These are phyloP conservation scores for Nelumbo lutea DNA, from an alignment of 164 flowering plant species.

Conservation along the genomic window DNA sequence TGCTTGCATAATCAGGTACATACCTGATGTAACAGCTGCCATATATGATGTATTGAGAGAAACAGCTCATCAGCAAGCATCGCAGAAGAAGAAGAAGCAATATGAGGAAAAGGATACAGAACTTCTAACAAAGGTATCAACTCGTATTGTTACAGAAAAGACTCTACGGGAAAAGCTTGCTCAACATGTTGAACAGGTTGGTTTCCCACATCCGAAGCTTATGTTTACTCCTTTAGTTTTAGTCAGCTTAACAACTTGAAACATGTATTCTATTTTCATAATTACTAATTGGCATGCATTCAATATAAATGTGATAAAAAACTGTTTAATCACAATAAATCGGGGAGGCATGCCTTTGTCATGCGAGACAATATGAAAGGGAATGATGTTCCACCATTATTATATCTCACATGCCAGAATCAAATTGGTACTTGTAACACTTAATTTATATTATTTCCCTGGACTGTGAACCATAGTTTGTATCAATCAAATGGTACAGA, in stretches of 20 bases:
- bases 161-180: conserved; percentile 67
- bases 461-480: no score
- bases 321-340: no score
- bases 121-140: conserved; percentile 51
- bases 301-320: no score
- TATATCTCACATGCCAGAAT: no score
- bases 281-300: neutral
- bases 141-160: conserved; percentile 47
- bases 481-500: no score
- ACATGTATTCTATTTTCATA: neutral
- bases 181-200: conserved; percentile 86
- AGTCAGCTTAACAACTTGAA: neutral
- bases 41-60: conserved; percentile 62
- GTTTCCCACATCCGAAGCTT: neutral
- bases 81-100: conserved; percentile 64
- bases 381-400: no score
- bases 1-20: conserved; percentile 46
- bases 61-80: conserved; percentile 40
- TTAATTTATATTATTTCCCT: no score
- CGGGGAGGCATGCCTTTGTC: no score
- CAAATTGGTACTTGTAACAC: no score
- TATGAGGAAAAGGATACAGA: conserved; percentile 55
- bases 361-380: no score
- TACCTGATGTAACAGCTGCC: conserved; percentile 69
- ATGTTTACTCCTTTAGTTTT: neutral